These are phyloP conservation scores for Fusarium torulosum DNA, from an alignment of 2,329 filamentous ascomycete genomes.

Conservation along the genomic window DNA sequence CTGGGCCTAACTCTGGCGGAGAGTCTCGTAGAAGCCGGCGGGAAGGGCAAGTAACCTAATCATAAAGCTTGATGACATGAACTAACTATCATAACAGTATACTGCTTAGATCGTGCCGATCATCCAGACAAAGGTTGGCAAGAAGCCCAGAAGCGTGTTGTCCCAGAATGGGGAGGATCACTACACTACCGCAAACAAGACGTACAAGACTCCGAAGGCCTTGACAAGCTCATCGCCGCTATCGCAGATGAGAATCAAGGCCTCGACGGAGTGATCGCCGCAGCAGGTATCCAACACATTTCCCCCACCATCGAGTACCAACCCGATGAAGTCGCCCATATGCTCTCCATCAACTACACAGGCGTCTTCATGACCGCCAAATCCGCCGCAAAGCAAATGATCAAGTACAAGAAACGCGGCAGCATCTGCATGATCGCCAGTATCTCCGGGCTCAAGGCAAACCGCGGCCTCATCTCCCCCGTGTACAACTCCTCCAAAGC, in stretches of 20 bases:
- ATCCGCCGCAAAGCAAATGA: slow-evolving; percentile 83
- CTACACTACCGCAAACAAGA: slow-evolving; percentile 80
- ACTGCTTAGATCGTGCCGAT: slow-evolving; percentile 27
- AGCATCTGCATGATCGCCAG: slow-evolving; percentile 76
- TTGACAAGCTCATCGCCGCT: slow-evolving; percentile 74
- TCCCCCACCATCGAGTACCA: slow-evolving; percentile 84
- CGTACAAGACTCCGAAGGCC: slow-evolving; percentile 77
- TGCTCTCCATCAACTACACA: slow-evolving; percentile 87
- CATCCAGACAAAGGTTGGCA: slow-evolving; percentile 69
- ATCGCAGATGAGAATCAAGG: slow-evolving; percentile 79
- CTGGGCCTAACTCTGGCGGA: slow-evolving; percentile 83
- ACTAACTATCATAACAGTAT: not conserved
- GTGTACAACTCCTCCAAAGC: slow-evolving; percentile 87
- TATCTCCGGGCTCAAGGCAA: slow-evolving; percentile 77
- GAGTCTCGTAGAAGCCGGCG: slow-evolving; percentile 83
- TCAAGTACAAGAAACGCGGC: slow-evolving; percentile 68
- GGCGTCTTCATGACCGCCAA: slow-evolving; percentile 88
- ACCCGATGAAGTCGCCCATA: slow-evolving; percentile 78
- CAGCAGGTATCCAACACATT: slow-evolving; percentile 82
- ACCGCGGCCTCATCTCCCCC: slow-evolving; percentile 67
- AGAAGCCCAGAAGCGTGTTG: slow-evolving; percentile 71
- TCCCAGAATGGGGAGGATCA: slow-evolving; percentile 69
- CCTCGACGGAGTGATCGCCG: slow-evolving; percentile 81
- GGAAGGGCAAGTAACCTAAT: slow-evolving; percentile 62
- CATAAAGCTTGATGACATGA: rapidly evolving